Percentiles rank a stretch among this genome's conserved stretches.
Conservation (phyloP, 1,139 yeast species). For the Kodamaea sp. region DNA sequence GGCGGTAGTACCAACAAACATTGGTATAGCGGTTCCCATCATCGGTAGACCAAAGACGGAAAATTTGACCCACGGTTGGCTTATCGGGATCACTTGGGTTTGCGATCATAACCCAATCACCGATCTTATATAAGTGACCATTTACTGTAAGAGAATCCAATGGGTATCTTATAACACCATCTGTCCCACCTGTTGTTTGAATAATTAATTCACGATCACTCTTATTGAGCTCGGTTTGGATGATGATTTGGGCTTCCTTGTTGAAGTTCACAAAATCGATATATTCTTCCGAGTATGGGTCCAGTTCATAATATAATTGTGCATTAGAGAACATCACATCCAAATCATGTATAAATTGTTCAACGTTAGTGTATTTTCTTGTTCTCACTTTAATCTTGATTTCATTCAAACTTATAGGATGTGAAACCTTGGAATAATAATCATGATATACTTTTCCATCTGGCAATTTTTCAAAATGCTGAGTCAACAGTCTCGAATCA, state of each 20-base stretch:
- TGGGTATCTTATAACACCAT: constrained; percentile 63
- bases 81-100: constrained; percentile 84
- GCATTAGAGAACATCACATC: constrained; percentile 73
- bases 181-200: constrained; percentile 56
- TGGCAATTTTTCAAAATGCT: constrained; percentile 78
- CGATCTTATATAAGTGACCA: constrained; percentile 75
- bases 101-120: constrained; percentile 89
- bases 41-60: constrained; percentile 82
- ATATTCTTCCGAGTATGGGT: constrained; percentile 53
- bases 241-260: constrained; percentile 53
- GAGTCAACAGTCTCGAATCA: constrained; percentile 47
- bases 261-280: constrained; percentile 64
- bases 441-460: constrained; percentile 63
- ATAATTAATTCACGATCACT: constrained; percentile 80
- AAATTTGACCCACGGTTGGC: constrained; percentile 92
- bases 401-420: constrained; percentile 79
- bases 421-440: constrained; percentile 59
- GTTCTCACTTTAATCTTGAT: constrained; percentile 83
- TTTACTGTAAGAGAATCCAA: constrained; percentile 69
- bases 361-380: constrained; percentile 74
- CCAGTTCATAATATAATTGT: constrained; percentile 55
- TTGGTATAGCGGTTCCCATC: constrained; percentile 88
- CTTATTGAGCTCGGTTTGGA: constrained; percentile 69
- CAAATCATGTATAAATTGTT: constrained; percentile 73
- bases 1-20: constrained; percentile 96